Percentiles rank a stretch among this genome's conserved stretches.
Conservation (phyloP, 2,329 filamentous ascomycete genomes). For the Aspergillus pseudoviridinutans region DNA sequence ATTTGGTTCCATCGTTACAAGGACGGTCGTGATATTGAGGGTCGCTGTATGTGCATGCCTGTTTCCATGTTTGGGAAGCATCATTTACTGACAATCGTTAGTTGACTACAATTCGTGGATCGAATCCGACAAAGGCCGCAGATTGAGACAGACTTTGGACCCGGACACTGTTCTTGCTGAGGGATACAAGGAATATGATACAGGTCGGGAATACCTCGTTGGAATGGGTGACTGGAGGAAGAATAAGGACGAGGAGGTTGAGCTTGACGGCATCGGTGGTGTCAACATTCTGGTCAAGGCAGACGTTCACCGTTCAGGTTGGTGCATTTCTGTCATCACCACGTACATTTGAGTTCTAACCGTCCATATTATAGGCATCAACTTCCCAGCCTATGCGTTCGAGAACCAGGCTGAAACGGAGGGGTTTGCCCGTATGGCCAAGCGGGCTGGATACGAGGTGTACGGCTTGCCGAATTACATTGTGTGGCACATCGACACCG, state of each 20-base stretch:
- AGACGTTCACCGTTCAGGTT: slow-evolving; percentile 92
- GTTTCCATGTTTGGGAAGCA: not conserved
- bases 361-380: slow-evolving; percentile 64
- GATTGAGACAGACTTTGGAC: slow-evolving; percentile 66
- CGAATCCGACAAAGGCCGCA: slow-evolving; percentile 80
- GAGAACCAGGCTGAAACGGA: slow-evolving; percentile 99
- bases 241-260: slow-evolving; percentile 87
- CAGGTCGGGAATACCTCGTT: slow-evolving; percentile 84
- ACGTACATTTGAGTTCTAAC: slow-evolving; percentile 16
- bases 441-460: slow-evolving; percentile 88
- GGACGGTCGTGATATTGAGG: slow-evolving; percentile 81
- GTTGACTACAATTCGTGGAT: slow-evolving; percentile 99
- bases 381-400: slow-evolving; percentile 94
- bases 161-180: slow-evolving; percentile 85
- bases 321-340: slow-evolving; percentile 15
- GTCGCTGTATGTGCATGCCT: slow-evolving; percentile 67
- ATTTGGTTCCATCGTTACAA: slow-evolving; percentile 59
- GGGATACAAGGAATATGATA: slow-evolving; percentile 92
- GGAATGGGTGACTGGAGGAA: slow-evolving; percentile 87
- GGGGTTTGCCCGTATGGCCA: slow-evolving; percentile 98
- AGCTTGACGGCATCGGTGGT: slow-evolving; percentile 92
- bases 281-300: slow-evolving; percentile 98
- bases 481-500: slow-evolving; percentile 97
- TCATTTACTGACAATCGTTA: slow-evolving; percentile 36
- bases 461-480: slow-evolving; percentile 94